Evolutionary conservation across 441 rosid genomes (phyloP), one percentile per base, ranked within the genome.

Genomic region (Arabidopsis lyrata): DNA sequence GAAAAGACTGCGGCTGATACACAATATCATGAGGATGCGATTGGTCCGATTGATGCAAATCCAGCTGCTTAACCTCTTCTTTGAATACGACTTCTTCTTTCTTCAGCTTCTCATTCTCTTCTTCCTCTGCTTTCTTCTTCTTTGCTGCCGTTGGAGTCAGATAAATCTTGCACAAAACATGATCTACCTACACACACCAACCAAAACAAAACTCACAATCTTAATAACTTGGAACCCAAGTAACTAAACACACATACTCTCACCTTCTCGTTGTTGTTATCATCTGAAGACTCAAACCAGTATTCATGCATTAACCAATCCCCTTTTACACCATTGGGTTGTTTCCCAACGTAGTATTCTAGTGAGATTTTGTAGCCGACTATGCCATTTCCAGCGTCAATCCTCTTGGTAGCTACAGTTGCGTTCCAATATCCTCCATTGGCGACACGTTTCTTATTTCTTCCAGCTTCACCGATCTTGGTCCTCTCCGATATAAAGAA

Each of bases 221-320:
- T 42, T 2, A 10, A 44, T 63, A 29, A 44, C 67, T 63, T 63
- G 53, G 9, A 5, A n/a, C 5, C 6, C 67, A 45, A 45, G 39
- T 9, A 39, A 39, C 2, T 31, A 12, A 39, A 45, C 6, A 24
- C n/a, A 70, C 5, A 11, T 36, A 36, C 45, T 6, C 34, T 31
- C 1, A 56, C 63, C 41, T 44, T 31, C 0, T 63, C 8, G 2
- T 39, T n/a, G 16, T 49, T 20, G 24, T 59, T 22, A 22, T 20
- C 2, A 24, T 38, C 22, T 15, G 52, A 54, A 54, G 62, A 54
- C 35, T 57, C 50, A 27, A 62, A 8, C 10, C 12, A 49, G n/a
- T 61, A 71, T 18, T 71, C 75, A 1, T 50, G 20, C 62, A 62
- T 72, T 2, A 41, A 1, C 75, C 68, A 72, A 39, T 39, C 44